Base-by-base conservation (phyloP, 139 green algal genomes). In the Chlamydomonas applanata region DNA sequence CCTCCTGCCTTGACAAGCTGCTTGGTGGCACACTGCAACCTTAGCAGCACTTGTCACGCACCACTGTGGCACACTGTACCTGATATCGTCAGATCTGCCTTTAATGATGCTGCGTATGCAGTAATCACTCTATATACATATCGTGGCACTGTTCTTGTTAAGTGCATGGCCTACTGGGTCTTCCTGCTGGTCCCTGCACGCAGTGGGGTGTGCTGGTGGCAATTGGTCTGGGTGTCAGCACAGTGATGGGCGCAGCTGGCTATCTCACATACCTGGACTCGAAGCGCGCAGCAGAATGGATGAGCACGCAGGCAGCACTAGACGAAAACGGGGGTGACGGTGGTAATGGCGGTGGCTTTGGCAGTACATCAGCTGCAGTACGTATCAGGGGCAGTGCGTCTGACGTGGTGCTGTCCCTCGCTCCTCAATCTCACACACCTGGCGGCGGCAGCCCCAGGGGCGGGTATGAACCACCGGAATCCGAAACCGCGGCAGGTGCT, bases 191-290 rank as follows among this genome's bases (percentile, higher is more conserved):
- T 63, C 5, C 5, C 11, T 34, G 25, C 16, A 36, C 25, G 27
- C 36, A 81, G 69, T 59, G 72, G 32, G 69, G 64, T 0, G 40
- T 83, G 11, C 40, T 83, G 2, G 61, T 79, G 9, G 20, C 44
- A 16, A 73, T 85, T 27, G 79, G 79, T 1, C 17, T 85, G 1
- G 32, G 32, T 0, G 74, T 81, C 22, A 45, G n/a, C 0, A 32
- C 19, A 11, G 33, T 81, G 7, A 73, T 85, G 32, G 45, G 3
- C 1, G 25, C 30, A 4, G 79, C 57, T 1, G 61, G 30, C 1
- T 72, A 64, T 3, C 25, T 85, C 13, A 79, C 74, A 33, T 85
- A 81, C 63, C 16, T 45, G 2, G 79, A 85, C 70, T 60, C 70
- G 29, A 34, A 64, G 4, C 45, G 69, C 3, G 65, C 78, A 17